Evolutionary conservation across 2,329 filamentous ascomycete genomes (phyloP), one percentile per base, ranked within the genome.

Genomic region (Fusarium nurragi): DNA sequence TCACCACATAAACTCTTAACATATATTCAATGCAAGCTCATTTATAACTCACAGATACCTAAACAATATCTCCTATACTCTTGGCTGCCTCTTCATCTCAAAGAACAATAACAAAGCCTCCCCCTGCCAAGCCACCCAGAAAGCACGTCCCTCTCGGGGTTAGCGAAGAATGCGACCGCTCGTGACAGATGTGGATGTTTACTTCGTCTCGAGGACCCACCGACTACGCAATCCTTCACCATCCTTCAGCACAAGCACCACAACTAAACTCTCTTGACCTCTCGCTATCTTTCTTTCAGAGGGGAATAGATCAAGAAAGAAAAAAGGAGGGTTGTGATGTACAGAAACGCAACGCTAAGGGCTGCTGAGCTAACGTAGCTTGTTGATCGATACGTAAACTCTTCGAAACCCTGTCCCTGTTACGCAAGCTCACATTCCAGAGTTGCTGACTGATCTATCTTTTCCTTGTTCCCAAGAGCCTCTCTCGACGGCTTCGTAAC

Each of bases 81-180:
- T 67, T 64, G 63, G 63, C 53, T 64, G 58, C 60, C 50, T 67
- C 64, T 62, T 55, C 28, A 26, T 36, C 52, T 32, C 16, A 28
- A 34, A 28, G 21, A 60, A 61, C 44, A 62, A 56, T 23, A 54
- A 25, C n/a, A n/a, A 36, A 41, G 16, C 32, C 13, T 21, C 54
- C 63, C 63, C 64, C 58, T 60, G 64, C 48, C 54, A 53, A 56
- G 48, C 56, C 36, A 45, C 49, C 37, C 52, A 49, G 30, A 32
- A 22, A 44, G 54, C 60, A 68, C 68, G 66, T 64, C 54, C 68
- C 56, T 49, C 54, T 71, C 68, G 68, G 68, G 54, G 66, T 59
- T 56, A 25, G 55, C 64, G 51, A 70, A 56, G 60, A 58, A 71
- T 67, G 68, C 51, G 48, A 41, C 46, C 18, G 49, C 19, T 64